A percentile compares a stretch with the other conserved stretches of the same genome.
These are phyloP conservation scores for Candida lessepsii DNA, from an alignment of 805 yeast genomes.

Conservation along the genomic window DNA sequence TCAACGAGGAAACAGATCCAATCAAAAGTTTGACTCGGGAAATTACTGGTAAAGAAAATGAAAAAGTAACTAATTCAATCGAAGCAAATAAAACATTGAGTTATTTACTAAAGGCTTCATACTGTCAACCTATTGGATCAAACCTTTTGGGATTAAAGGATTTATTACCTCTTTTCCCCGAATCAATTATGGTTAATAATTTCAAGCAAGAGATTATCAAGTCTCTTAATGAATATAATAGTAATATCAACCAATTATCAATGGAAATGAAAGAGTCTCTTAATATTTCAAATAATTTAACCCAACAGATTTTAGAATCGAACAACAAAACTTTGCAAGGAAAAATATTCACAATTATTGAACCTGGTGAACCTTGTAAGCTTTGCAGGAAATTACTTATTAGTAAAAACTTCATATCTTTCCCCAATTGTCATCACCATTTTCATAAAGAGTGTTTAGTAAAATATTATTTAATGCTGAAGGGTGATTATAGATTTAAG, in stretches of 20 bases:
- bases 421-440: slow-evolving; percentile 83
- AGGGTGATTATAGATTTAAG: slow-evolving; percentile 63
- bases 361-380: slow-evolving; percentile 82
- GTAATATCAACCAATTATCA: slow-evolving; percentile 61
- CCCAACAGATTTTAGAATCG: slow-evolving; percentile 53
- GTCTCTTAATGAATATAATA: slow-evolving; percentile 73
- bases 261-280: slow-evolving; percentile 76
- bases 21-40: slow-evolving; percentile 16
- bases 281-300: slow-evolving; percentile 55
- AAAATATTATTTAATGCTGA: slow-evolving; percentile 54
- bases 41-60: neutral
- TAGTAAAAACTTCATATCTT: slow-evolving; percentile 70
- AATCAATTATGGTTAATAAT: slow-evolving; percentile 74
- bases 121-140: slow-evolving; percentile 20
- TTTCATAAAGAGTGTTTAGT: slow-evolving; percentile 89
- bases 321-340: slow-evolving; percentile 27
- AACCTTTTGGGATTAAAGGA: slow-evolving; percentile 68
- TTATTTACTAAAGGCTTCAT: slow-evolving; percentile 33
- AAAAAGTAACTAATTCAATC: neutral
- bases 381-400: slow-evolving; percentile 69
- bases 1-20: slow-evolving; percentile 8
- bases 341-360: slow-evolving; percentile 60
- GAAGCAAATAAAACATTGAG: slow-evolving; percentile 18
- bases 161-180: slow-evolving; percentile 80
- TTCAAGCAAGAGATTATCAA: slow-evolving; percentile 80